A percentile compares a stretch with the other conserved stretches of the same genome.
Conservation (phyloP, 768 basidiomycete genomes). For the Crepidotus variabilis region DNA sequence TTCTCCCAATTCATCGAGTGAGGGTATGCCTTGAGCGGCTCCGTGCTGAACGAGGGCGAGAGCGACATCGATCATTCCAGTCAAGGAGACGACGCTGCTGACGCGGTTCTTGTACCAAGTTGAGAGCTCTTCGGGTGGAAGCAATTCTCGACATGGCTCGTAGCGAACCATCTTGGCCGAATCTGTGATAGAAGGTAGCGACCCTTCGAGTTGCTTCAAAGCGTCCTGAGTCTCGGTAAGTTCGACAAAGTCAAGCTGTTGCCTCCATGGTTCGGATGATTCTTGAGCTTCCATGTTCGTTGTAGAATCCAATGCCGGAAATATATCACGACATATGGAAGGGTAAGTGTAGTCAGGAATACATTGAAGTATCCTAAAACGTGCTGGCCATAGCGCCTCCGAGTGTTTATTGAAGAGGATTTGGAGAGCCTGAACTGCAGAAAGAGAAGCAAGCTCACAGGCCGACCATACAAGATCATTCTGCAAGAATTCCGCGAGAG, state of each 20-base stretch:
- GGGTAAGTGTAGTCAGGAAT: constrained; percentile 77
- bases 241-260: constrained; percentile 59
- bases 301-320: constrained; percentile 56
- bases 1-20: constrained; percentile 84
- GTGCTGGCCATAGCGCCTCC: constrained; percentile 59
- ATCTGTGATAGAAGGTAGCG: constrained; percentile 7
- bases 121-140: constrained; percentile 50
- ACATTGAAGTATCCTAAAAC: constrained; percentile 64
- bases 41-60: constrained; percentile 82
- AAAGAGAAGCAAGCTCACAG: constrained; percentile 59
- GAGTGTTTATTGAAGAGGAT: constrained; percentile 57
- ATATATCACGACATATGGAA: constrained; percentile 51
- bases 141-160: constrained; percentile 23
- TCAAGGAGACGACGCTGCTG: constrained; percentile 52
- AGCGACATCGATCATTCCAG: constrained; percentile 78
- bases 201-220: constrained; percentile 24
- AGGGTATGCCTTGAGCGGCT: constrained; percentile 73
- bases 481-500: constrained; percentile 62
- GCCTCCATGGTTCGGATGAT: constrained; percentile 42
- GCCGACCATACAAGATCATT: constrained; percentile 56
- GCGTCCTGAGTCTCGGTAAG: constrained; percentile 35
- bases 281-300: constrained; percentile 39
- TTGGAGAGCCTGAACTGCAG: constrained; percentile 54
- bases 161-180: constrained; percentile 11
- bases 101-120: constrained; percentile 76